Conservation (phyloP, 2,329 filamentous ascomycete species). For the Dactylonectria estremocensis region DNA sequence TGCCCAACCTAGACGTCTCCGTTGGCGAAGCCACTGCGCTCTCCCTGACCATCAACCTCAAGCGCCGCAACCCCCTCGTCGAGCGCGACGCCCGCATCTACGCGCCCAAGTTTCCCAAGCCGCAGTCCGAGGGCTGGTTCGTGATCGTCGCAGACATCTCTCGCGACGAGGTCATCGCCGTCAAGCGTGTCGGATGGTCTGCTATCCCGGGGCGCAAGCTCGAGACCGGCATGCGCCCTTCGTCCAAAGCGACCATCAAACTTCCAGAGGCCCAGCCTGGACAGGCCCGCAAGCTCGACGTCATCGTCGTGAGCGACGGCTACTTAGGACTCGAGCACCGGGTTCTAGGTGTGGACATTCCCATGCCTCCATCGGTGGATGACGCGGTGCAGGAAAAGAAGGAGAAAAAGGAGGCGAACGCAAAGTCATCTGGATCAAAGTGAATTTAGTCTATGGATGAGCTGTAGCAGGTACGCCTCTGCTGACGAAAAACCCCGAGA, state of each 20-base stretch:
- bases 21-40: constrained; percentile 73
- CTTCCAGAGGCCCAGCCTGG: constrained; percentile 66
- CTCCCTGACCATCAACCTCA: constrained; percentile 75
- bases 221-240: constrained; percentile 62
- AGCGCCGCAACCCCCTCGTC: constrained; percentile 76
- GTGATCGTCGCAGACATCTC: constrained; percentile 79
- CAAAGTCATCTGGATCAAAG: constrained; percentile 34
- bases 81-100: constrained; percentile 83
- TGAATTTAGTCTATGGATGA: constrained; percentile 41
- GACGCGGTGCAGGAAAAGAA: constrained; percentile 63
- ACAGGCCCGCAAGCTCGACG: constrained; percentile 75
- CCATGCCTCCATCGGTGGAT: constrained; percentile 64
- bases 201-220: constrained; percentile 49
- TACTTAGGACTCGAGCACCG: constrained; percentile 82
- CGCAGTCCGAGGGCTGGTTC: constrained; percentile 95
- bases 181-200: constrained; percentile 88
- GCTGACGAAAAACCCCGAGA: constrained; percentile 7
- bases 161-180: constrained; percentile 83
- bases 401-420: constrained; percentile 55
- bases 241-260: constrained; percentile 71
- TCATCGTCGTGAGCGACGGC: constrained; percentile 87
- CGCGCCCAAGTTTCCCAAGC: constrained; percentile 92
- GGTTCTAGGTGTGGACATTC: constrained; percentile 66
- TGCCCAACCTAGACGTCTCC: constrained; percentile 79
- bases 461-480: constrained; percentile 18